These are phyloP conservation scores for Yamadazyma spencermartinsiae DNA, from an alignment of 1,139 yeast species.

Conservation along the genomic window DNA sequence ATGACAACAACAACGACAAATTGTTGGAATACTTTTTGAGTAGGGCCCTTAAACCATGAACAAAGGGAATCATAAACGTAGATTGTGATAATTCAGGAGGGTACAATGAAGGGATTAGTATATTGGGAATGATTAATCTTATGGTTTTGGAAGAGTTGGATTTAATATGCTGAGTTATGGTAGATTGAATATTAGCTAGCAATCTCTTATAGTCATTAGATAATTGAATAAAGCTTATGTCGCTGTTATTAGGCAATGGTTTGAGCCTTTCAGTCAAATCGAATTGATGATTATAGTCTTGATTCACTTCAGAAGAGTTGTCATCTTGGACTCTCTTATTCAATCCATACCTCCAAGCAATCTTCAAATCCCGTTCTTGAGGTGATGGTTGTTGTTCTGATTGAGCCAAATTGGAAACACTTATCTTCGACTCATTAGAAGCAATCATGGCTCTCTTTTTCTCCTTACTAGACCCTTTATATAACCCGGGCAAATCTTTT, in stretches of 20 bases:
- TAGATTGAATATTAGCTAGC: slow-evolving; percentile 40
- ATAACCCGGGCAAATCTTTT: slow-evolving; percentile 75
- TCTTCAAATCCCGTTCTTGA: slow-evolving; percentile 55
- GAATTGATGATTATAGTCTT: slow-evolving; percentile 65
- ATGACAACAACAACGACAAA: slow-evolving; percentile 50
- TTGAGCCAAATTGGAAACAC: slow-evolving; percentile 63
- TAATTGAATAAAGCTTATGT: slow-evolving; percentile 57
- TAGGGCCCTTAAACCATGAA: slow-evolving; percentile 60
- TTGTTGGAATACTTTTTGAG: slow-evolving; percentile 48
- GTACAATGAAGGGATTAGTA: slow-evolving; percentile 79
- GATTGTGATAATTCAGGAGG: slow-evolving; percentile 53
- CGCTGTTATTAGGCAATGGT: slow-evolving; percentile 67
- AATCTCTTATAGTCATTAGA: slow-evolving; percentile 22
- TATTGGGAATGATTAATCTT: slow-evolving; percentile 70
- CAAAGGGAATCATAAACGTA: slow-evolving; percentile 55
- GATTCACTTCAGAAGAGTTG: slow-evolving; percentile 29
- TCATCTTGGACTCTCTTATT: slow-evolving; percentile 38
- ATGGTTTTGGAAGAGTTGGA: slow-evolving; percentile 46
- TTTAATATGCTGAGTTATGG: slow-evolving; percentile 36
- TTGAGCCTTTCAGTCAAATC: slow-evolving; percentile 70
- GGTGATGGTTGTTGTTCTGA: slow-evolving; percentile 15
- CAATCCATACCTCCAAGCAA: slow-evolving; percentile 86
- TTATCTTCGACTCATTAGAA: slow-evolving; percentile 61
- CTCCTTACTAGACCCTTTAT: slow-evolving; percentile 68
- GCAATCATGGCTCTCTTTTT: slow-evolving; percentile 59